phyloP scores from a whole-genome alignment of 257 asterid genomes.

The Salvia rosmarinus region DNA sequence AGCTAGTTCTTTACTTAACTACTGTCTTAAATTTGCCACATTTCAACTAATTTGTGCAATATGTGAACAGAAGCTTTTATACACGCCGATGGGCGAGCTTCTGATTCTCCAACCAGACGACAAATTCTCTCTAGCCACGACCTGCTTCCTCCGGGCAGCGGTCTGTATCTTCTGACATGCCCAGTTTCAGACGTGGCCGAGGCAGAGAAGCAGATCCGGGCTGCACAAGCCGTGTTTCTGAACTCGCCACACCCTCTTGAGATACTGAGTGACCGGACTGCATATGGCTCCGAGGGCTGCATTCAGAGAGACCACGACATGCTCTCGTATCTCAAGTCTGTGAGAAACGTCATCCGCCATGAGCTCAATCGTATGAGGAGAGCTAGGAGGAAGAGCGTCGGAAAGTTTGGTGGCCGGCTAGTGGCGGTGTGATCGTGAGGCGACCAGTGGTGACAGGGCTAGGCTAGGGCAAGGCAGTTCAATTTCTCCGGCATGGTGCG shows the following conservation, averaged over 20 bases:
- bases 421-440: slow-evolving; percentile 40
- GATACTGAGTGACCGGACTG: slow-evolving; percentile 75
- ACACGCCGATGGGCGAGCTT: slow-evolving; percentile 82
- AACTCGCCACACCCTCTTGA: slow-evolving; percentile 96
- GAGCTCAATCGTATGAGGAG: slow-evolving; percentile 62
- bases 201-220: slow-evolving; percentile 60
- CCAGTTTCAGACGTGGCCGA: slow-evolving; percentile 43
- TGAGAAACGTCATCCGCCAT: slow-evolving; percentile 52
- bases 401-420: slow-evolving; percentile 63
- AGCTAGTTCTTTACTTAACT: background rate
- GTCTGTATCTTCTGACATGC: slow-evolving; percentile 65
- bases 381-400: slow-evolving; percentile 45
- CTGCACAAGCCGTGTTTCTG: slow-evolving; percentile 67
- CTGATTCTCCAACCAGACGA: slow-evolving; percentile 90
- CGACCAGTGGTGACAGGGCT: slow-evolving; percentile 36
- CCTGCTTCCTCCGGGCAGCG: slow-evolving; percentile 86
- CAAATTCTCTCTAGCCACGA: slow-evolving; percentile 81
- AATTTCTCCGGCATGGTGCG: slow-evolving; percentile 56
- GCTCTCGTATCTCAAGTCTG: slow-evolving; percentile 65
- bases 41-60: background rate
- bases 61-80: slow-evolving; percentile 67
- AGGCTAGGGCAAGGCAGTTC: slow-evolving; percentile 44
- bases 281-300: slow-evolving; percentile 81
- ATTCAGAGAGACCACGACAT: slow-evolving; percentile 89
- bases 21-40: background rate